A percentile compares a stretch with the other conserved stretches of the same genome.
Evolutionary conservation across 73 alveolate species (phyloP).

Genomic region (Blepharisma japonicum): DNA sequence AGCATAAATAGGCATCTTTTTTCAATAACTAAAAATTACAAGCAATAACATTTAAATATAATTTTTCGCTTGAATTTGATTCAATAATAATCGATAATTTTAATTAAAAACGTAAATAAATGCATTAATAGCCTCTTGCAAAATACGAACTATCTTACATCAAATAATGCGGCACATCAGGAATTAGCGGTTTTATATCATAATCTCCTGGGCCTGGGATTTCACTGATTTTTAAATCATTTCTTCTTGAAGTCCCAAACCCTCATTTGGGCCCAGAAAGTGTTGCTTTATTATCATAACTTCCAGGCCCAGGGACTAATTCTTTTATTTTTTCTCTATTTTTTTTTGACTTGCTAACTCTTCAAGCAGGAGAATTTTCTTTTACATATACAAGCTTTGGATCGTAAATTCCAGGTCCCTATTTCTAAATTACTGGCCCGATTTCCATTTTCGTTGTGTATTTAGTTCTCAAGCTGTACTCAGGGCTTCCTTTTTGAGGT

Average conservation of each 20-base stretch:
- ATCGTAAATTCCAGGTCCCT: slow-evolving; percentile 28
- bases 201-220: not conserved
- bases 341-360: not conserved
- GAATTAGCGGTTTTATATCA: not conserved
- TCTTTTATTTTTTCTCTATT: not conserved
- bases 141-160: not conserved
- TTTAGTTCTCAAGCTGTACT: not conserved
- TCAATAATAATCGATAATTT: no score
- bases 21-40: no score
- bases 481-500: not conserved
- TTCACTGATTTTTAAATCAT: not conserved
- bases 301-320: not conserved
- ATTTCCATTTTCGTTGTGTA: not conserved
- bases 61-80: no score
- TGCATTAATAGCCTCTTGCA: no score
- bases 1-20: no score
- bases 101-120: no score
- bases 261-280: not conserved
- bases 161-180: not conserved
- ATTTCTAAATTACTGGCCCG: not conserved
- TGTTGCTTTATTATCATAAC: not conserved
- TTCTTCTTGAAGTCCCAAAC: not conserved
- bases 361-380: slow-evolving; percentile 16
- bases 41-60: no score
- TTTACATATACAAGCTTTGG: not conserved